A percentile compares a stretch with the other conserved stretches of the same genome.
phyloP scores from a whole-genome alignment of 768 basidiomycete species.

The Mycena vulgaris region DNA sequence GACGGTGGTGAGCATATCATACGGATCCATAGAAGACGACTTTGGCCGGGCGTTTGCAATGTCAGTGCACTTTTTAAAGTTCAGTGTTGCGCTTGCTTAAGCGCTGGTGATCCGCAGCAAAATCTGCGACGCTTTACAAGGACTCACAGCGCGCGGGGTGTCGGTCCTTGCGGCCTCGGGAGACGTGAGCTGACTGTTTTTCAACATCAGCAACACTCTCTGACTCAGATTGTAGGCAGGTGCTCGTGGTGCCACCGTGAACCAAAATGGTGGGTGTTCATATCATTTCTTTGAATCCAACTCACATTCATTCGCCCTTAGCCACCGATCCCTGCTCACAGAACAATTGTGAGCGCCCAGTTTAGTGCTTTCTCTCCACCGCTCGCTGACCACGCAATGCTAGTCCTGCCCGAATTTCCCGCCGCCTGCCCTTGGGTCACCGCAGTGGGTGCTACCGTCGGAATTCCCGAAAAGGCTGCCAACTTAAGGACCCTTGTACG shows the following conservation, averaged over 20 bases:
- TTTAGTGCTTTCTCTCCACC: constrained; percentile 26
- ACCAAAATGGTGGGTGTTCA: constrained; percentile 26
- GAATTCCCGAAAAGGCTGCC: constrained; percentile 23
- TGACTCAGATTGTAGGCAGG: constrained; percentile 26
- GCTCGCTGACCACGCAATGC: constrained; percentile 24
- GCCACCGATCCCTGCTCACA: constrained; percentile 24
- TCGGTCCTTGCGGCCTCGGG: constrained; percentile 45
- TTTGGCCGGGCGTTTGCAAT: constrained; percentile 22
- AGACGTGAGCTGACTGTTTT: constrained; percentile 19
- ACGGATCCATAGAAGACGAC: constrained; percentile 5
- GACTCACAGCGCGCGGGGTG: neutral
- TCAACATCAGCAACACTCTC: constrained; percentile 14
- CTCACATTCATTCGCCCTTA: constrained; percentile 24
- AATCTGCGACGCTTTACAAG: constrained; percentile 24
- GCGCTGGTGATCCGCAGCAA: constrained; percentile 41
- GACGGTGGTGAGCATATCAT: constrained; percentile 24
- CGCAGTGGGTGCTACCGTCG: constrained; percentile 26
- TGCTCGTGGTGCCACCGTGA: constrained; percentile 30
- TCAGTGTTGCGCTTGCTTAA: constrained; percentile 56
- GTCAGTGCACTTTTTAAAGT: constrained; percentile 19
- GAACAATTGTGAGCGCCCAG: constrained; percentile 25
- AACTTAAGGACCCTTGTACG: no score
- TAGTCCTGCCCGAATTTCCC: constrained; percentile 50
- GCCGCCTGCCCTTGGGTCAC: constrained; percentile 32
- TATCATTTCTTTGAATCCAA: constrained; percentile 24